Base-by-base conservation (phyloP, 2,329 filamentous ascomycete species). In the Mollisiaceae sp. region DNA sequence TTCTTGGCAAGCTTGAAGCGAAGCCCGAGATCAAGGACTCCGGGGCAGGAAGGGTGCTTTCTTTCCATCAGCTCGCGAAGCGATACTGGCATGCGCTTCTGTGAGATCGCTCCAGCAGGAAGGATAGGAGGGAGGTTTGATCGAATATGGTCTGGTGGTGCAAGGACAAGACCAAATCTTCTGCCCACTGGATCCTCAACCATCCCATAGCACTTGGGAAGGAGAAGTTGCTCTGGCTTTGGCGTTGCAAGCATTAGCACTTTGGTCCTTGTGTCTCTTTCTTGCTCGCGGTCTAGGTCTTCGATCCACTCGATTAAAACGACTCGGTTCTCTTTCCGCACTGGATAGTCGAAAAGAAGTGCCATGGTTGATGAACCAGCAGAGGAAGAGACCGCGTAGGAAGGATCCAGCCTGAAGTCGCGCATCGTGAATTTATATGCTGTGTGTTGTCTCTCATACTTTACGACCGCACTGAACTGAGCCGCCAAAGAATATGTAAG, bases 1-100 rank as follows among this genome's bases (percentile, higher is more conserved):
- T 76, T 80, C 57, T 76, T 74, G 1, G 81, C 82, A 1, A 83
- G 76, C 11, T 66, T 69, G 58, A 83, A 77, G n/a, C 81, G 75
- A 59, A 78, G 77, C 59, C 80, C 76, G 15, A 82, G 77, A 63
- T 82, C 80, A 2, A 81, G 78, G 6, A 63, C 70, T 12, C 69
- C 57, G 1, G 60, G 35, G 58, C 68, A 69, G 8, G 69, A 64
- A 22, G 70, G 67, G 50, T 72, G 71, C 45, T 61, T 67, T 52
- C 65, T 70, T n/a, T 72, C 69, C 11, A 74, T 39, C 1, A 74
- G 47, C 47, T 74, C 71, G 15, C 52, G 66, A 15, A 74, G 58
- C 8, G 67, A 70, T 3, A 71, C 64, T 6, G 72, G 72, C 72
- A 74, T 74, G 27, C 72, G 62, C 55, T 72, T 72, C 45, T 70